These are phyloP conservation scores for Spergularia bocconei DNA, from an alignment of 148 eudicot genomes.

Conservation along the genomic window DNA sequence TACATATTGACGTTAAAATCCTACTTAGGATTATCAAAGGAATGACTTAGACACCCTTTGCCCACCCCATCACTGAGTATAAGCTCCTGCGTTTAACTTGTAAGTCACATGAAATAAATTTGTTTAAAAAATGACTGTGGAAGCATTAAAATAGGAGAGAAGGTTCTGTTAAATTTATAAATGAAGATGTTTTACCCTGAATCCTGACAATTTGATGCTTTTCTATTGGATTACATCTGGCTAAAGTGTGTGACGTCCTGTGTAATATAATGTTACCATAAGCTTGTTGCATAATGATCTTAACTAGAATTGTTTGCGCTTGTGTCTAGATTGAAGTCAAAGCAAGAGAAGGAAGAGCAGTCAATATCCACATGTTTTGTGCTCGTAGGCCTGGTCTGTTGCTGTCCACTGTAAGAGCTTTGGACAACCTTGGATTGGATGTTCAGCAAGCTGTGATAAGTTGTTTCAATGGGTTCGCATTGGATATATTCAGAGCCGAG, in stretches of 20 bases:
- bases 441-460: conserved; percentile 78
- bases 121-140: background rate
- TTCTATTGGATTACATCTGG: background rate
- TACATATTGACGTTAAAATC: too few relatives aligned
- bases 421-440: conserved; percentile 66
- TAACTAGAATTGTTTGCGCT: background rate
- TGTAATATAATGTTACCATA: background rate
- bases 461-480: conserved; percentile 74
- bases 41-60: too few relatives aligned
- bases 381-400: conserved; percentile 70
- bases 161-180: background rate
- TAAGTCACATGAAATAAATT: too few relatives aligned
- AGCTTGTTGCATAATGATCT: background rate
- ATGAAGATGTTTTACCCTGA: background rate
- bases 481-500: conserved; percentile 78
- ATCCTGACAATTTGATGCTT: background rate
- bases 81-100: too few relatives aligned
- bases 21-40: too few relatives aligned
- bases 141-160: background rate
- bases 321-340: conserved; percentile 54
- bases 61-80: too few relatives aligned
- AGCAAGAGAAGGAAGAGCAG: conserved; percentile 67
- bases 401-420: conserved; percentile 61
- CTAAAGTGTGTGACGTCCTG: background rate
- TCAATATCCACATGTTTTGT: conserved; percentile 80